Conservation (phyloP, 2,329 filamentous ascomycete species). For the Xylariaceae sp. region DNA sequence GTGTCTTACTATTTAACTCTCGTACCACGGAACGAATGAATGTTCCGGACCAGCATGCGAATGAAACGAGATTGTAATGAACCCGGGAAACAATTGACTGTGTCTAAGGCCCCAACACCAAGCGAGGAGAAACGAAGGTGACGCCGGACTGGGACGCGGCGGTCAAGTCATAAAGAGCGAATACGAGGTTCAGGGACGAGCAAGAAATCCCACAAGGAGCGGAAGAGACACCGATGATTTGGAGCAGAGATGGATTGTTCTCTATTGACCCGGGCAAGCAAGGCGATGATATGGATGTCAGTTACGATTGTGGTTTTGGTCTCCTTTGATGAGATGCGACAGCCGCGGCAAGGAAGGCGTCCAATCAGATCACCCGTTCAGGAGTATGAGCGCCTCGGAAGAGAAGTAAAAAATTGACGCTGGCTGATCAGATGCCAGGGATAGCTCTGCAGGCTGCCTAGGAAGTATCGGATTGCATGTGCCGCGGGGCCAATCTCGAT, state of each 20-base stretch:
- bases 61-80: conserved; percentile 39
- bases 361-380: conserved; percentile 10
- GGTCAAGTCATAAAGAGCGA: conserved; percentile 40
- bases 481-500: conserved; percentile 25
- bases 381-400: conserved; percentile 2
- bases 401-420: conserved; percentile 23
- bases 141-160: conserved; percentile 30
- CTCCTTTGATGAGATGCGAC: conserved; percentile 8
- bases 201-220: conserved; percentile 18
- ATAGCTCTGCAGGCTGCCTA: conserved; percentile 41
- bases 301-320: conserved; percentile 28
- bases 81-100: conserved; percentile 38
- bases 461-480: conserved; percentile 37
- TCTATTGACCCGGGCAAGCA: conserved; percentile 8
- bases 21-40: conserved; percentile 26
- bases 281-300: conserved; percentile 36
- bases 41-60: conserved; percentile 60
- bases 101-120: conserved; percentile 45
- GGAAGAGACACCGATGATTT: conserved; percentile 28
- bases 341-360: conserved; percentile 8
- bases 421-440: conserved; percentile 44
- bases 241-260: conserved; percentile 14
- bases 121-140: conserved; percentile 34
- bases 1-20: conserved; percentile 25
- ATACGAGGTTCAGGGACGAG: conserved; percentile 9